phyloP scores from a whole-genome alignment of 164 flowering plant species.

The Santalum album region DNA sequence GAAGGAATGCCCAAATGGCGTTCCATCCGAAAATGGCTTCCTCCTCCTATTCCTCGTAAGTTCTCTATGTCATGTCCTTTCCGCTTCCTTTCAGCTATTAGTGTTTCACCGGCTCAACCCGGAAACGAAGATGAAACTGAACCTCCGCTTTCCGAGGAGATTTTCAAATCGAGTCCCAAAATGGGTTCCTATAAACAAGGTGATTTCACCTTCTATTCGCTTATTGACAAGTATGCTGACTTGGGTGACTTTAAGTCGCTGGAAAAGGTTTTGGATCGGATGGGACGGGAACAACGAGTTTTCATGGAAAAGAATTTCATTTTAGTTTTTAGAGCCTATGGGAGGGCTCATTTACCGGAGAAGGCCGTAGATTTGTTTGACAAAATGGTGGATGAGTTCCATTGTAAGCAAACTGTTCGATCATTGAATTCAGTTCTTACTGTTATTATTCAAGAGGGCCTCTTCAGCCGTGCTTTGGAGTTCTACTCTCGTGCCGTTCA shows the following conservation, averaged over 20 bases:
- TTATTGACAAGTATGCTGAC: slow-evolving; percentile 42
- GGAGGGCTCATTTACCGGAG: slow-evolving; percentile 48
- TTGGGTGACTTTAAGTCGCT: slow-evolving; percentile 45
- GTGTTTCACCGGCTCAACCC: neutral
- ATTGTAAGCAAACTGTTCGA: slow-evolving; percentile 46
- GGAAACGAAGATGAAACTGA: slow-evolving; percentile 1
- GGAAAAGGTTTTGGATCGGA: slow-evolving; percentile 43
- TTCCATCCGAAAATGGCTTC: no score
- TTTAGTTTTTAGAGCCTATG: slow-evolving; percentile 59
- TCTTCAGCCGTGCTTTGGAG: slow-evolving; percentile 35
- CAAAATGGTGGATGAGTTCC: slow-evolving; percentile 55
- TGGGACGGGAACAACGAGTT: slow-evolving; percentile 50
- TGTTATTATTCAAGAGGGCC: slow-evolving; percentile 48
- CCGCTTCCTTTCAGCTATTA: neutral
- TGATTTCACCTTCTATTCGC: slow-evolving; percentile 57
- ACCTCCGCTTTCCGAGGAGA: slow-evolving; percentile 23
- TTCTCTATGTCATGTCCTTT: slow-evolving; percentile 1
- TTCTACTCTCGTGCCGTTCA: slow-evolving; percentile 31
- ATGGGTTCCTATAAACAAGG: slow-evolving; percentile 66
- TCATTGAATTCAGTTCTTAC: slow-evolving; percentile 85
- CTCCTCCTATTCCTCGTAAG: slow-evolving; percentile 1
- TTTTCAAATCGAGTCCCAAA: slow-evolving; percentile 32
- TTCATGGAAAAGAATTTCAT: slow-evolving; percentile 53
- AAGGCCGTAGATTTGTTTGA: slow-evolving; percentile 61
- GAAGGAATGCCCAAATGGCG: no score